Conservation (phyloP, 78 protist species). For the Tieghemostelium lacteum region DNA sequence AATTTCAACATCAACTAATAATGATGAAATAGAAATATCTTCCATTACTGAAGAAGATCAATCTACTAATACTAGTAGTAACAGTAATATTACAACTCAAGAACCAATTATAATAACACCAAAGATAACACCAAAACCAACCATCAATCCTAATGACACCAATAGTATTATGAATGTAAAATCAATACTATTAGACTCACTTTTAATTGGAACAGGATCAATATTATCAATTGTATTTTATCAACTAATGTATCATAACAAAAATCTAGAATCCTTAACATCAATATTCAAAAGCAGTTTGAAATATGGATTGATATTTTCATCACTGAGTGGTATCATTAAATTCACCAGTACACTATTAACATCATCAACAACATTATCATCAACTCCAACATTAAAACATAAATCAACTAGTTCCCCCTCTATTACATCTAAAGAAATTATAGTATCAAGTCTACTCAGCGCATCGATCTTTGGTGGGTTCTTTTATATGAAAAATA, state of each 20-base stretch:
- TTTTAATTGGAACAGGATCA: slow-evolving; percentile 19
- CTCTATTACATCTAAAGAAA: slow-evolving; percentile 6
- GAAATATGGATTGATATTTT: slow-evolving; percentile 21
- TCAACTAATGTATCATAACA: not conserved
- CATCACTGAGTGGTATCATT: not conserved
- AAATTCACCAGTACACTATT: not conserved
- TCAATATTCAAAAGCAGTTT: slow-evolving; percentile 26
- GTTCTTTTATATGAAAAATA: slow-evolving; percentile 22
- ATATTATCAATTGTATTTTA: slow-evolving; percentile 22
- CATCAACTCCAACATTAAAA: not conserved
- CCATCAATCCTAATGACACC: not conserved
- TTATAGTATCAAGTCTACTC: not conserved
- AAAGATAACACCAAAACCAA: not conserved
- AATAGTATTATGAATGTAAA: slow-evolving; percentile 4
- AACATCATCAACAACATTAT: not conserved
- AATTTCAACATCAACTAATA: not conserved
- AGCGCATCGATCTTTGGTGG: slow-evolving; percentile 41
- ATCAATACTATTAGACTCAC: slow-evolving; percentile 6
- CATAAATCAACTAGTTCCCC: not conserved
- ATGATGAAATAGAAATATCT: not conserved
- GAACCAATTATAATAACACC: not conserved
- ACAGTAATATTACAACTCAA: not conserved
- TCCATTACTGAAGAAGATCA: not conserved
- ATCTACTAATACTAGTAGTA: not conserved
- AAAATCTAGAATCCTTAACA: not conserved